Evolutionary conservation across 2,329 filamentous ascomycete species (phyloP).

Genomic region (Nemania sp.): DNA sequence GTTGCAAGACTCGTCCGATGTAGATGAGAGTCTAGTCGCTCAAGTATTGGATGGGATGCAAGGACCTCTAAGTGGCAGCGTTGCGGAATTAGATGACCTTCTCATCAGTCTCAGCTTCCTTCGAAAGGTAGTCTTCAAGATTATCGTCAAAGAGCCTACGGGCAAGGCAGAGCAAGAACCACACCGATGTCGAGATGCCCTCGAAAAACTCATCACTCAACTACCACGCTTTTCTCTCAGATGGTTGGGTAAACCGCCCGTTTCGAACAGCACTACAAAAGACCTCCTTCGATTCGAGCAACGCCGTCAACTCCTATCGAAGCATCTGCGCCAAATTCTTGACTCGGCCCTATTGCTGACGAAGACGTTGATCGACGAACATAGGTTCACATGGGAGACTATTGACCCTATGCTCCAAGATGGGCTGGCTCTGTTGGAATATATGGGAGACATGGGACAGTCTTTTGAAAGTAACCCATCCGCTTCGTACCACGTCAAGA

Average conservation of each 20-base stretch:
- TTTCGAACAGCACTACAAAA: constrained; percentile 56
- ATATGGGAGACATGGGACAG: constrained; percentile 48
- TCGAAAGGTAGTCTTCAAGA: constrained; percentile 56
- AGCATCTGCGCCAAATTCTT: constrained; percentile 59
- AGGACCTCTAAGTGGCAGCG: constrained; percentile 61
- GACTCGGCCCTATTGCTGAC: constrained; percentile 62
- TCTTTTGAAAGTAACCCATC: constrained; percentile 37
- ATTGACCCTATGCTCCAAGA: constrained; percentile 62
- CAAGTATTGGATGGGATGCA: constrained; percentile 59
- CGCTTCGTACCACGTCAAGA: constrained; percentile 61
- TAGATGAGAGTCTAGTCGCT: constrained; percentile 48
- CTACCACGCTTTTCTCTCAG: constrained; percentile 63
- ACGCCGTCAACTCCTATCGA: constrained; percentile 55
- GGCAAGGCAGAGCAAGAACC: constrained; percentile 12
- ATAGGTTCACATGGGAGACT: constrained; percentile 54
- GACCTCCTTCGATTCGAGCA: constrained; percentile 65
- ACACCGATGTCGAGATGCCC: constrained; percentile 38
- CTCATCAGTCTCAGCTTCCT: constrained; percentile 58
- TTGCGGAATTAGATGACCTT: constrained; percentile 63
- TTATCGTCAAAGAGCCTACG: constrained; percentile 42
- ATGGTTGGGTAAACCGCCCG: constrained; percentile 63
- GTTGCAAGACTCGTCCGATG: constrained; percentile 49
- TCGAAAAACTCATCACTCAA: constrained; percentile 60
- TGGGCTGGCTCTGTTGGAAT: constrained; percentile 56
- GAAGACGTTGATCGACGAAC: constrained; percentile 55